phyloP scores from a whole-genome alignment of 805 yeast species.

The Hanseniaspora lachancei region DNA sequence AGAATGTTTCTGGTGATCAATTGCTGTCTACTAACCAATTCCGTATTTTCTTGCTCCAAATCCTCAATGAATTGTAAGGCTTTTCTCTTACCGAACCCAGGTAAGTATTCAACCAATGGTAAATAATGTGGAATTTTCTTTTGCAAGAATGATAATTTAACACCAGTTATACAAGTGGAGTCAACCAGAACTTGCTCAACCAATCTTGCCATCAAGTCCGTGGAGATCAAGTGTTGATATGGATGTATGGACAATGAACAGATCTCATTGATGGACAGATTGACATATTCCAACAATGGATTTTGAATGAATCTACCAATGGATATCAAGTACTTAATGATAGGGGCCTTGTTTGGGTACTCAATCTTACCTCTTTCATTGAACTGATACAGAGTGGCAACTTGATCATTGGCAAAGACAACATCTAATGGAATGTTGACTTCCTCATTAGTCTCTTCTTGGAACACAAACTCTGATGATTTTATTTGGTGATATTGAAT shows the following conservation, averaged over 20 bases:
- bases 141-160: conserved; percentile 82
- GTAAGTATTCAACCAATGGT: conserved; percentile 56
- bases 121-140: conserved; percentile 57
- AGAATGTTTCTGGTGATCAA: conserved; percentile 69
- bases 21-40: conserved; percentile 66
- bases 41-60: conserved; percentile 43
- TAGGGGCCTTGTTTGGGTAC: conserved; percentile 69
- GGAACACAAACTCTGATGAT: conserved; percentile 1
- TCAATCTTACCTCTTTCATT: conserved; percentile 64
- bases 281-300: conserved; percentile 81
- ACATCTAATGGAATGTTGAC: conserved; percentile 48
- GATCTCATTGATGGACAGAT: conserved; percentile 57
- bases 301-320: conserved; percentile 85
- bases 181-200: conserved; percentile 78
- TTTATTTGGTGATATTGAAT: conserved; percentile 41
- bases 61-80: conserved; percentile 76
- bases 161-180: conserved; percentile 79
- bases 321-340: conserved; percentile 74
- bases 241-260: conserved; percentile 54
- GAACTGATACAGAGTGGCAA: conserved; percentile 76
- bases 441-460: conserved; percentile 35
- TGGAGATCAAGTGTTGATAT: conserved; percentile 57
- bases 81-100: conserved; percentile 93
- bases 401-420: conserved; percentile 82
- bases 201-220: conserved; percentile 50